Evolutionary conservation across 140 eudicot species (phyloP).

Genomic region (Cichorium intybus): DNA sequence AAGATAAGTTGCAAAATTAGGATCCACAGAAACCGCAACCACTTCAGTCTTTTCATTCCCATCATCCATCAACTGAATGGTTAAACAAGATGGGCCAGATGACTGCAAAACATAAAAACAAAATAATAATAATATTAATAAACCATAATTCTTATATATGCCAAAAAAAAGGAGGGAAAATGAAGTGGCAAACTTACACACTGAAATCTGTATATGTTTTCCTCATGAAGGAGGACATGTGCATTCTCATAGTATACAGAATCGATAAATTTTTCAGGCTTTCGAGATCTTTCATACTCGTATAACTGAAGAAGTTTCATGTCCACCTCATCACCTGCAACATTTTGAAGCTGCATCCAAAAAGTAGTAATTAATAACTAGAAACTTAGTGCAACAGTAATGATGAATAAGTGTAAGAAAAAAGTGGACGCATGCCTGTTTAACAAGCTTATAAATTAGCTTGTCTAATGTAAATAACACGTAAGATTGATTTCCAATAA

Average conservation of each 20-base stretch:
- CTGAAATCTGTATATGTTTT: constrained; percentile 82
- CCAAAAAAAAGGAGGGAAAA: background rate
- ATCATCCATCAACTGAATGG: constrained; percentile 85
- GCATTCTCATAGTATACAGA: constrained; percentile 89
- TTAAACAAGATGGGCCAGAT: constrained; percentile 52
- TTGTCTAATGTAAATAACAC: constrained; percentile 90
- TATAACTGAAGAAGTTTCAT: constrained; percentile 75
- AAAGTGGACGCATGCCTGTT: constrained; percentile 54
- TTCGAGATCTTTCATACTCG: constrained; percentile 81
- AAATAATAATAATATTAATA: constrained; percentile 18
- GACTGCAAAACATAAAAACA: constrained; percentile 45
- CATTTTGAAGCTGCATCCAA: constrained; percentile 80
- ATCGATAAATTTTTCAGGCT: constrained; percentile 61
- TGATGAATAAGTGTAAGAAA: background rate
- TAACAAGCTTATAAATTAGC: constrained; percentile 84
- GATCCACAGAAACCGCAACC: constrained; percentile 83
- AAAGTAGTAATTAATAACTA: background rate
- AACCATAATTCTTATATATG: background rate
- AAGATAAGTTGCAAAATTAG: constrained; percentile 78
- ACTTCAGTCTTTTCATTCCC: constrained; percentile 83
- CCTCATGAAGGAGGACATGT: constrained; percentile 82
- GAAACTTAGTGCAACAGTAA: background rate
- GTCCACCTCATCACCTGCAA: constrained; percentile 82
- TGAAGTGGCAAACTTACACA: constrained; percentile 53
- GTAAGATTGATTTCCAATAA: constrained; percentile 92